Conservation (phyloP, 306 rosid genomes). For the Quercus variabilis region DNA sequence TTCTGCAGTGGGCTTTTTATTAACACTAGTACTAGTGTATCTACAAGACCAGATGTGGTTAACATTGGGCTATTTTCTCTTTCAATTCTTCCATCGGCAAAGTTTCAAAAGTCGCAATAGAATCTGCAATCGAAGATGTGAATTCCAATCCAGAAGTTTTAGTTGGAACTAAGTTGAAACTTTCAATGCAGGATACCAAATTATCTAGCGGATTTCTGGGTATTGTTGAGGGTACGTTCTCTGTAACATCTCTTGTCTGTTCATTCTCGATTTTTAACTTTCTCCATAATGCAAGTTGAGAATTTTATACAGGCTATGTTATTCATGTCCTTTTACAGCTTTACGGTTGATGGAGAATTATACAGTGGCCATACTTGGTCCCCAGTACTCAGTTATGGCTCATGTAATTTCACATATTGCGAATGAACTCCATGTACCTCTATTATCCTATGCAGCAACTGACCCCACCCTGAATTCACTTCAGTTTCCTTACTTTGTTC, state of each 20-base stretch:
- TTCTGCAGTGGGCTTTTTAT: slow-evolving; percentile 2
- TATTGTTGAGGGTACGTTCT: slow-evolving; percentile 43
- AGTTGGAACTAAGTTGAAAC: slow-evolving; percentile 38
- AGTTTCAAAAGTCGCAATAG: slow-evolving; percentile 48
- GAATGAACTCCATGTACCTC: slow-evolving; percentile 78
- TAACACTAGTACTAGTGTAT: neutral
- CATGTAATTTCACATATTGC: slow-evolving; percentile 90
- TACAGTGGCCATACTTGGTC: slow-evolving; percentile 89
- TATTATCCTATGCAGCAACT: slow-evolving; percentile 70
- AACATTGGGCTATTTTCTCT: slow-evolving; percentile 49
- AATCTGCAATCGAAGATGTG: slow-evolving; percentile 43
- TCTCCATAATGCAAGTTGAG: neutral
- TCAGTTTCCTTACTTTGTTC: slow-evolving; percentile 81
- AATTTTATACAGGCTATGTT: neutral
- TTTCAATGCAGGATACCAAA: slow-evolving; percentile 38
- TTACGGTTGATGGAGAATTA: slow-evolving; percentile 62
- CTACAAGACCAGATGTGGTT: slow-evolving; percentile 25
- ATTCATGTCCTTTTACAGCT: slow-evolving; percentile 37
- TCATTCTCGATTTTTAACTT: neutral
- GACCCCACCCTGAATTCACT: slow-evolving; percentile 93
- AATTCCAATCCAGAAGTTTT: slow-evolving; percentile 35
- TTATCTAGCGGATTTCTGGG: slow-evolving; percentile 46
- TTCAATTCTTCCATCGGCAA: slow-evolving; percentile 43
- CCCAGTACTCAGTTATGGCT: slow-evolving; percentile 76
- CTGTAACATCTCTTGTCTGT: neutral